Evolutionary conservation across 352 stramenopile genomes (phyloP).

Genomic region (Blastocystis sp.): DNA sequence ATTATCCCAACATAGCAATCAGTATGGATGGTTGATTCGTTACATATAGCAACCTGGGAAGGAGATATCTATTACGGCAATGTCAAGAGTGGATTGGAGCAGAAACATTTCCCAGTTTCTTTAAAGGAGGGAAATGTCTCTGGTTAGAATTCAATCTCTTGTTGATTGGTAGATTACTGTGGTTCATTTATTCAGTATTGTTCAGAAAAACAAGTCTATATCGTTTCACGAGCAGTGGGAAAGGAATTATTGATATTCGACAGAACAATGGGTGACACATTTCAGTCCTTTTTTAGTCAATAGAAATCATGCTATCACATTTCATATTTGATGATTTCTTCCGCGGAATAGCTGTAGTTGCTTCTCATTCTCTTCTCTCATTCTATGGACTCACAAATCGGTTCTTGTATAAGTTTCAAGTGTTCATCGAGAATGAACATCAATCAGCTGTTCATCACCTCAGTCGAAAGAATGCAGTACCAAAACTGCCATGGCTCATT

Average conservation of each 20-base stretch:
- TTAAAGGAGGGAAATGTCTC: not conserved
- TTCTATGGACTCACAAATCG: not conserved
- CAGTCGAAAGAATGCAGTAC: too few relatives aligned
- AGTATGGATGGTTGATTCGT: not conserved
- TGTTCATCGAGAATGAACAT: not conserved
- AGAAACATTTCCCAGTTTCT: not conserved
- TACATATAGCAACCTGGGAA: slow-evolving; percentile 18
- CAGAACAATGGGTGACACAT: too few relatives aligned
- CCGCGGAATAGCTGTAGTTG: not conserved
- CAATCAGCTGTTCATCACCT: too few relatives aligned
- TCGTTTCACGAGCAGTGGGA: not conserved
- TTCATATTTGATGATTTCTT: slow-evolving; percentile 9
- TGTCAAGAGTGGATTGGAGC: not conserved
- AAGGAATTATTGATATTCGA: slow-evolving; percentile 17
- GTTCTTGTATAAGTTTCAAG: not conserved
- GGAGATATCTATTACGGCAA: not conserved
- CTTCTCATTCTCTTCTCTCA: not conserved
- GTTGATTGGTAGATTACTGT: not conserved
- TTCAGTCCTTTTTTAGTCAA: too few relatives aligned
- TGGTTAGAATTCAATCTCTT: not conserved
- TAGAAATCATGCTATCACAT: not conserved
- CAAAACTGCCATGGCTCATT: too few relatives aligned
- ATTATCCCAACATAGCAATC: not conserved
- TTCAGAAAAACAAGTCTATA: not conserved
- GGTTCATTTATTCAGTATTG: not conserved